These are phyloP conservation scores for Pseudonitzschia multistriata DNA, from an alignment of 108 stramenopile species.

Conservation along the genomic window DNA sequence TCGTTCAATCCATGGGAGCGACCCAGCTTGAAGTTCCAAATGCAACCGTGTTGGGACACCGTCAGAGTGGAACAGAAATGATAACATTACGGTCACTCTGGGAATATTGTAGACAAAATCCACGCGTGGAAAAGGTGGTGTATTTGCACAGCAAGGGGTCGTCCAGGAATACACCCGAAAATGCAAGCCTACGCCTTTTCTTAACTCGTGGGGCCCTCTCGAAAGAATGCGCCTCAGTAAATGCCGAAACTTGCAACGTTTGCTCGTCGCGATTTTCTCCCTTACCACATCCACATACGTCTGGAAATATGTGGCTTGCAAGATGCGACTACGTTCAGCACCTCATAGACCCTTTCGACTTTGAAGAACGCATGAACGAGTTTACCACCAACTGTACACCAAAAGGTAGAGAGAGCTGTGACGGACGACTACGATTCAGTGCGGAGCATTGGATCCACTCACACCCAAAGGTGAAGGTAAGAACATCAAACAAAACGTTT, in stretches of 20 bases:
- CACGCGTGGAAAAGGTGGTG: slow-evolving; percentile 1
- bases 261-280: slow-evolving; percentile 13
- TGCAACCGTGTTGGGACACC: not conserved
- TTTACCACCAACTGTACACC: not conserved
- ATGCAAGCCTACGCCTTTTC: not conserved
- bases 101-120: slow-evolving; percentile 9
- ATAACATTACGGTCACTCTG: slow-evolving; percentile 10
- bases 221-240: slow-evolving; percentile 2
- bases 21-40: not conserved
- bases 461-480: slow-evolving; percentile 7
- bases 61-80: not conserved
- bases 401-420: not conserved
- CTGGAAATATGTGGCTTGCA: slow-evolving; percentile 20
- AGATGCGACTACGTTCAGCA: slow-evolving; percentile 18
- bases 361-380: not conserved
- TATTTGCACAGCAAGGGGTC: slow-evolving; percentile 25
- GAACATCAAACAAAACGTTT: no score
- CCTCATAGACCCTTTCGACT: not conserved
- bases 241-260: slow-evolving; percentile 9
- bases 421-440: slow-evolving; percentile 2
- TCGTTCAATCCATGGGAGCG: slow-evolving; percentile 5
- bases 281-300: slow-evolving; percentile 4
- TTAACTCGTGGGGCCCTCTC: slow-evolving; percentile 13
- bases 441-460: slow-evolving; percentile 24
- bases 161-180: not conserved